Conservation (phyloP, 768 basidiomycete species). For the Lactarius quietus region DNA sequence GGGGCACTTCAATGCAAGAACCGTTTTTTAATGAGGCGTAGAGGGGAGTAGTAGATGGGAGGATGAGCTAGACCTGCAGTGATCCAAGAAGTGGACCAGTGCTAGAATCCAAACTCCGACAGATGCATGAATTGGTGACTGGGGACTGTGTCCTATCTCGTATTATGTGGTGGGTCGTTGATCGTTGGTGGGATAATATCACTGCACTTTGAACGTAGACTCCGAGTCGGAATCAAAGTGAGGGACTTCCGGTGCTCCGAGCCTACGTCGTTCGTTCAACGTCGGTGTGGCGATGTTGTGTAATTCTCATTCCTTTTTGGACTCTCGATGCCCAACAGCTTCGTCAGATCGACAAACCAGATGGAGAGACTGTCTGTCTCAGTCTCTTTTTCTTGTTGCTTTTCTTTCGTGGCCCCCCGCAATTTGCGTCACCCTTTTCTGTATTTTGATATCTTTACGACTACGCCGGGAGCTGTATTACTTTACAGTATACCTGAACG, state of each 20-base stretch:
- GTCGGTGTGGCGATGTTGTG: not conserved
- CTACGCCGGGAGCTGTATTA: not conserved
- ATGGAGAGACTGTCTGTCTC: not conserved
- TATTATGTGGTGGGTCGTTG: not conserved
- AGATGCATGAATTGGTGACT: constrained; percentile 11
- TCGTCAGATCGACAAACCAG: not conserved
- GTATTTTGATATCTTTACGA: not conserved
- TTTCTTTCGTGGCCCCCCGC: not conserved
- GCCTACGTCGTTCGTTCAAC: too few relatives aligned
- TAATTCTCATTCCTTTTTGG: not conserved
- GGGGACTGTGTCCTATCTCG: not conserved
- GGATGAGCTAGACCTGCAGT: constrained; percentile 17
- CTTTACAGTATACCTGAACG: too few relatives aligned
- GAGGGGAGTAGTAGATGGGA: constrained; percentile 14
- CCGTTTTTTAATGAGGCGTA: constrained; percentile 11
- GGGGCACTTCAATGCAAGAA: not conserved
- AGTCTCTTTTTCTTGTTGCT: not conserved
- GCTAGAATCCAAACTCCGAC: constrained; percentile 28
- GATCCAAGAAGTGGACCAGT: constrained; percentile 19
- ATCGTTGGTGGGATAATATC: not conserved
- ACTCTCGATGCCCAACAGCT: not conserved
- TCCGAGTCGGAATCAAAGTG: not conserved
- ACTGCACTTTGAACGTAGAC: not conserved
- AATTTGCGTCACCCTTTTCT: not conserved
- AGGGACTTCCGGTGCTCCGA: not conserved